A percentile compares a stretch with the other conserved stretches of the same genome.
These are phyloP conservation scores for Gossypium sturtianum DNA, from an alignment of 345 rosid species.

Conservation along the genomic window DNA sequence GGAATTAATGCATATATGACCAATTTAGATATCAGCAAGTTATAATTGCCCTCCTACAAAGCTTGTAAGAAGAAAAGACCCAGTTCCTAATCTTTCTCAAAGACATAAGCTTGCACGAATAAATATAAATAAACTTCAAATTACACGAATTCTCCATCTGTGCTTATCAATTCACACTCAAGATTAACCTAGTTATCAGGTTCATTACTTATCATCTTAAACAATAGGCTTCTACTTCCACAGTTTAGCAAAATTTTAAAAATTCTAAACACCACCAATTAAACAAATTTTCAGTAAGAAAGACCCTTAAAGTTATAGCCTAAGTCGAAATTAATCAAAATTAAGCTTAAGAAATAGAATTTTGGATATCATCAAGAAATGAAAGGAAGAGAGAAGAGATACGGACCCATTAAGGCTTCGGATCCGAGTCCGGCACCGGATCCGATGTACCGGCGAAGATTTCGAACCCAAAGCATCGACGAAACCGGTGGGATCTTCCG, in stretches of 20 bases:
- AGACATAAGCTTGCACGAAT: background rate
- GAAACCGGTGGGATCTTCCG: conserved; percentile 93
- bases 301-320: background rate
- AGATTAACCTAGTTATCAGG: background rate
- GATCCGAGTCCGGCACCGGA: conserved; percentile 98
- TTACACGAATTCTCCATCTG: background rate
- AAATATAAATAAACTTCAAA: background rate
- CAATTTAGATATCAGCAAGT: background rate
- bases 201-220: background rate
- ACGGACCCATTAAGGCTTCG: conserved; percentile 93
- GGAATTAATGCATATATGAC: background rate
- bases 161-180: background rate
- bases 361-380: background rate
- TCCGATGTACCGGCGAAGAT: conserved; percentile 85
- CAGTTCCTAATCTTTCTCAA: background rate
- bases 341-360: background rate
- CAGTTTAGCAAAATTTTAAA: background rate
- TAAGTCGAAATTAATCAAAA: background rate
- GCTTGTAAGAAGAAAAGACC: background rate
- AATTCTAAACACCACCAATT: background rate
- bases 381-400: background rate
- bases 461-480: conserved; percentile 95
- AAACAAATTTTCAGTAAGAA: background rate
- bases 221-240: conserved; percentile 1
- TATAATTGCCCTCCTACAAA: background rate